Evolutionary conservation across 257 asterid species (phyloP), one percentile per base, ranked within the genome.

Genomic region (Avicennia marina): DNA sequence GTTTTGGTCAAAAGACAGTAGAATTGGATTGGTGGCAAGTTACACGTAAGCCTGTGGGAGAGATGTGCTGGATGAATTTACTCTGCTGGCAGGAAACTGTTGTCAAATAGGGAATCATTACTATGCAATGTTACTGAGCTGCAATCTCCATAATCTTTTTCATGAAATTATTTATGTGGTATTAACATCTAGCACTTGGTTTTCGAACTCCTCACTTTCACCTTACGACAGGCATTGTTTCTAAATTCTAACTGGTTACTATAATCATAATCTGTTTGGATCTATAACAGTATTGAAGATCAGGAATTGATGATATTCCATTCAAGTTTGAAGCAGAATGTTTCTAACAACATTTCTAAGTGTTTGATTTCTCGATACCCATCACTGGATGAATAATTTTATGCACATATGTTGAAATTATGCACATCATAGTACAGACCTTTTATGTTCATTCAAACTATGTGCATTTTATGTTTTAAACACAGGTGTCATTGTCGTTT

Each of bases 1-100:
- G 1, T n/a, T n/a, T n/a, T n/a, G 58, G 57, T 58, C 53, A 68
- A 34, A 26, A 17, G 64, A 26, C 59, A 44, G 11, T 67, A 33
- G 34, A 42, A 22, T 33, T 66, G 63, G 40, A 48, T 51, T 54
- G 48, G 17, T 11, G 43, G 31, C 25, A 29, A 53, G 15, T 40
- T 42, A 25, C 36, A 22, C 25, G 40, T 48, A 22, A 12, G 24
- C 57, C n/a, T n/a, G n/a, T 36, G 56, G 26, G 6, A 42, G 53
- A 48, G 55, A 42, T 43, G 50, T 56, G 60, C 45, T 39, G 25
- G 22, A 56, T 41, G 47, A 33, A 41, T 51, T 50, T 46, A 44
- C 32, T 34, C 65, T 34, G 21, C 58, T 41, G 41, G 13, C 34
- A 1, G 24, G 36, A 21, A 53, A 8, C 56, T 22, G 16, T 29